Evolutionary conservation across 768 basidiomycete genomes (phyloP).

Genomic region (Leccinellum albellum): DNA sequence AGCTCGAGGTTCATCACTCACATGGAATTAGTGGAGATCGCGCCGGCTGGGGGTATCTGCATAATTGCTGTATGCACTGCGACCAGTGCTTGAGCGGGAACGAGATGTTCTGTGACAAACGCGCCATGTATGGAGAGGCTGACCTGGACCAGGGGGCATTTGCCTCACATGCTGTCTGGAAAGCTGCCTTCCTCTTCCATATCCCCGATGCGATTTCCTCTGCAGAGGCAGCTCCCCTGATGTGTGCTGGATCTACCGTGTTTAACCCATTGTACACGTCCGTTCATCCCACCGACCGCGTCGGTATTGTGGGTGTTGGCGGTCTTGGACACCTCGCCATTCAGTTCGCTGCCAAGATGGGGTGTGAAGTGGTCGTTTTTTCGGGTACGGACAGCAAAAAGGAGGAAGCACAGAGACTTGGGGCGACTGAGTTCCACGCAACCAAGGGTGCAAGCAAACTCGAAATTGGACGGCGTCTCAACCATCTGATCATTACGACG

Average conservation of each 20-base stretch:
- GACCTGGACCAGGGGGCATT: conserved; percentile 35
- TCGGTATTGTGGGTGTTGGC: conserved; percentile 34
- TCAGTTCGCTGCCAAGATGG: conserved; percentile 39
- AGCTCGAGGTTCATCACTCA: neutral
- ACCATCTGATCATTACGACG: conserved; percentile 33
- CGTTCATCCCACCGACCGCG: conserved; percentile 30
- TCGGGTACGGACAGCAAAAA: conserved; percentile 32
- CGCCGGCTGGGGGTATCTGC: conserved; percentile 36
- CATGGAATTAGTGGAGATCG: conserved; percentile 29
- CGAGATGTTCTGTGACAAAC: conserved; percentile 26
- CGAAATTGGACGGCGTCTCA: conserved; percentile 23
- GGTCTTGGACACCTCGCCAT: conserved; percentile 38
- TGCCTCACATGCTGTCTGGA: conserved; percentile 34
- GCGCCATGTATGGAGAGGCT: conserved; percentile 21
- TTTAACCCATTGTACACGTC: conserved; percentile 27
- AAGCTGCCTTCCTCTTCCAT: conserved; percentile 33
- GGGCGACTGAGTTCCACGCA: conserved; percentile 35
- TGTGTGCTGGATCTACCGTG: conserved; percentile 37
- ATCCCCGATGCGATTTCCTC: conserved; percentile 31
- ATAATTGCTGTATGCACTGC: conserved; percentile 32
- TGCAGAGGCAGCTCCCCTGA: conserved; percentile 32
- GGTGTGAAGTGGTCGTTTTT: conserved; percentile 36
- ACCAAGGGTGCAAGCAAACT: conserved; percentile 26
- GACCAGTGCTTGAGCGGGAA: conserved; percentile 33
- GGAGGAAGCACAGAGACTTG: conserved; percentile 31